A percentile compares a stretch with the other conserved stretches of the same genome.
These are phyloP conservation scores for Musa schizocarpa DNA, from an alignment of 176 grass and related monocot genomes.

Conservation along the genomic window DNA sequence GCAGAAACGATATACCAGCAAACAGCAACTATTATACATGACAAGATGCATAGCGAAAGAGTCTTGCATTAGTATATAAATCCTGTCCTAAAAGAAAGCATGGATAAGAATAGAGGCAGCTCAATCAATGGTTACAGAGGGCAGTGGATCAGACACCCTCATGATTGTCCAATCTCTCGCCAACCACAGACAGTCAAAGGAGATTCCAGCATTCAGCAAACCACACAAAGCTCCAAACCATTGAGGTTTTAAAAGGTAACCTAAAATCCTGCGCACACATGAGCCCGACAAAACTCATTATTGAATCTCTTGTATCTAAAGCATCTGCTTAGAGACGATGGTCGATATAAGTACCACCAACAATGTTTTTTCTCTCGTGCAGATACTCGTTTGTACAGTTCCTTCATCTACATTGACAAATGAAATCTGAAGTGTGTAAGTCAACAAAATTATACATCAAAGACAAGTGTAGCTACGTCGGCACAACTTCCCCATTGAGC, in stretches of 20 bases:
- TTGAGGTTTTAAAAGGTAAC: not conserved
- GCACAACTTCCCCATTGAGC: constrained; percentile 28
- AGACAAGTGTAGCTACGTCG: constrained; percentile 9
- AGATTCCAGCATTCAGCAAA: not conserved
- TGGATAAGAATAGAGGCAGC: not conserved
- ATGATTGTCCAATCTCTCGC: not conserved
- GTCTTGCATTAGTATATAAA: too few relatives aligned
- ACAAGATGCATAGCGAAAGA: too few relatives aligned
- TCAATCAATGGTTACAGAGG: not conserved
- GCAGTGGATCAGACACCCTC: not conserved
- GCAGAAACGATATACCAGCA: too few relatives aligned
- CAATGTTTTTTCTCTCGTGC: too few relatives aligned
- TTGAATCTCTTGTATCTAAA: too few relatives aligned
- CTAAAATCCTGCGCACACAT: too few relatives aligned
- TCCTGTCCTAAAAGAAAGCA: too few relatives aligned
- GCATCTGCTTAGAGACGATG: too few relatives aligned
- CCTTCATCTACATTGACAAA: not conserved
- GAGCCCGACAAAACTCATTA: too few relatives aligned
- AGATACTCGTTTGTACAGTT: not conserved
- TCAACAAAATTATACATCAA: too few relatives aligned
- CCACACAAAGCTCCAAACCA: not conserved
- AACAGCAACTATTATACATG: too few relatives aligned
- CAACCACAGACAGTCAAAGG: not conserved
- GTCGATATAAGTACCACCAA: too few relatives aligned
- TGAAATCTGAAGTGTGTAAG: not conserved